phyloP scores from a whole-genome alignment of 2,329 filamentous ascomycete species.

The Alternaria sp. region DNA sequence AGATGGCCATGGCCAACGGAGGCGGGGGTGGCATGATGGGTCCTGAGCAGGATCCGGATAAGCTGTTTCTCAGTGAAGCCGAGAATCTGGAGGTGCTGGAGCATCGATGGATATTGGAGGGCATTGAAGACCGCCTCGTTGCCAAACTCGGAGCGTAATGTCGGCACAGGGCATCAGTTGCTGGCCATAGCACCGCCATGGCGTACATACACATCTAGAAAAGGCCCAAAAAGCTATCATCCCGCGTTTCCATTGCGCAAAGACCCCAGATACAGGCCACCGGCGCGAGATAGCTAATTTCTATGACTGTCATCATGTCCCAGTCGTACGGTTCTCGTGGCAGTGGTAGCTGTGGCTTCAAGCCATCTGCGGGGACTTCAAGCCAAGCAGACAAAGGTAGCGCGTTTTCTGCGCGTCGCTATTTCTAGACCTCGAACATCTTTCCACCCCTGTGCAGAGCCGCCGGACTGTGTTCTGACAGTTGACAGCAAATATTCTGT shows the following conservation, averaged over 20 bases:
- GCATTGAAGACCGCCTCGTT: slow-evolving; percentile 85
- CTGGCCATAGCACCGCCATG: slow-evolving; percentile 19
- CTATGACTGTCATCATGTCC: slow-evolving; percentile 37
- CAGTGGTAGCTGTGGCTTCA: slow-evolving; percentile 32
- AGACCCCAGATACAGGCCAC: slow-evolving; percentile 30
- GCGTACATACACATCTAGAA: slow-evolving; percentile 15
- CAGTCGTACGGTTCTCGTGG: slow-evolving; percentile 34
- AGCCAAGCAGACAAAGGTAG: slow-evolving; percentile 15
- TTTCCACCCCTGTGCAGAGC: slow-evolving; percentile 30
- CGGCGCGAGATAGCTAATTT: slow-evolving; percentile 37
- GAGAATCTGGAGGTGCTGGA: slow-evolving; percentile 97
- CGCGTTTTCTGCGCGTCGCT: slow-evolving; percentile 5
- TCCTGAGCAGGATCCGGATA: slow-evolving; percentile 92
- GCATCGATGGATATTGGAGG: slow-evolving; percentile 89
- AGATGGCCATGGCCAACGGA: slow-evolving; percentile 79
- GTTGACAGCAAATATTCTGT: slow-evolving; percentile 13
- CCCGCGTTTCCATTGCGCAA: slow-evolving; percentile 28
- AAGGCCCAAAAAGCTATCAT: slow-evolving; percentile 29
- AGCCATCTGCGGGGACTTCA: slow-evolving; percentile 20
- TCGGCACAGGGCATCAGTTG: slow-evolving; percentile 13
- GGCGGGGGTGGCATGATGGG: slow-evolving; percentile 84
- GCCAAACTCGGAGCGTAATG: slow-evolving; percentile 49
- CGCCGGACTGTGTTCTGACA: slow-evolving; percentile 28
- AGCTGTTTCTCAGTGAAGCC: slow-evolving; percentile 89
- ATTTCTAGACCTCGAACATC: slow-evolving; percentile 17